These are phyloP conservation scores for Spathaspora hagerdaliae DNA, from an alignment of 805 yeast species.

Conservation along the genomic window DNA sequence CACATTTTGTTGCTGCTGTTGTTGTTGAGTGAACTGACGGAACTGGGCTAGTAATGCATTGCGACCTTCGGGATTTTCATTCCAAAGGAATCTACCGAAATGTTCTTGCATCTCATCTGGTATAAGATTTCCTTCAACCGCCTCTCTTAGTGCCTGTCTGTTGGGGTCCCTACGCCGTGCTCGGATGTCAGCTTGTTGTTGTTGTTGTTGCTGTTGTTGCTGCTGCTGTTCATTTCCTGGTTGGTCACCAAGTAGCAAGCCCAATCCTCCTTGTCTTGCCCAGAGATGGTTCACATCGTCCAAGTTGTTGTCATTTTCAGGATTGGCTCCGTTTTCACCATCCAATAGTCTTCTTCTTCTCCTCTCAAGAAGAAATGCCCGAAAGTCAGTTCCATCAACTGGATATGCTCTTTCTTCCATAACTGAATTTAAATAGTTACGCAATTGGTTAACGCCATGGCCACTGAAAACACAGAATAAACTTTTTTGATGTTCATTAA, in stretches of 20 bases:
- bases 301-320: conserved; percentile 1
- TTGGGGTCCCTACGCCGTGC: conserved; percentile 15
- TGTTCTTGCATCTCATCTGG: conserved; percentile 33
- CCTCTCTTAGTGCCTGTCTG: conserved; percentile 27
- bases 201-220: conserved; percentile 2
- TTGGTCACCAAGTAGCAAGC: neutral
- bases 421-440: conserved; percentile 58
- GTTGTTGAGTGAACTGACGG: conserved; percentile 9
- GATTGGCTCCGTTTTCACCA: conserved; percentile 13
- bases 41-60: conserved; percentile 10
- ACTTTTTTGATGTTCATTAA: conserved; percentile 78
- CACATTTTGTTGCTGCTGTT: conserved; percentile 5
- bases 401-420: conserved; percentile 34
- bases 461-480: conserved; percentile 94
- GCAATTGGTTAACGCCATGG: conserved; percentile 72
- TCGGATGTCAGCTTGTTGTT: conserved; percentile 1
- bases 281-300: neutral
- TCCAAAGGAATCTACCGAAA: conserved; percentile 24
- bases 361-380: conserved; percentile 24
- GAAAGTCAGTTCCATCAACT: conserved; percentile 30
- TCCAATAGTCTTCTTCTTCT: conserved; percentile 20
- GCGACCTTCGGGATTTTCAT: conserved; percentile 12
- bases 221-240: neutral
- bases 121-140: conserved; percentile 24
- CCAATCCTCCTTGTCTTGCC: neutral